Conservation (phyloP, 768 basidiomycete genomes). For the Lactarius deliciosus region DNA sequence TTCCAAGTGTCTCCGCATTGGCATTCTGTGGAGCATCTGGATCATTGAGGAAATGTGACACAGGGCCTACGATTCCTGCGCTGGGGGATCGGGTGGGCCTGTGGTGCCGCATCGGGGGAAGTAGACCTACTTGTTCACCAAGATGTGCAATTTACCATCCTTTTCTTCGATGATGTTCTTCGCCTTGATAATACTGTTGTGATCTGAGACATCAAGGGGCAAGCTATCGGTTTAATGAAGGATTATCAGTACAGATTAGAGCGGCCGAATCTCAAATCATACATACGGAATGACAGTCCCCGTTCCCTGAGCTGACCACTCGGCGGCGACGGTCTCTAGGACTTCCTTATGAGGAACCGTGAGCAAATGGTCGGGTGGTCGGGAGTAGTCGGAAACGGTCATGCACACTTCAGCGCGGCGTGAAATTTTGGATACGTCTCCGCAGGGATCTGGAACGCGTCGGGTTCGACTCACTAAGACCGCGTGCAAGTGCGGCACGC, state of each 20-base stretch:
- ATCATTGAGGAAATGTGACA: slow-evolving; percentile 56
- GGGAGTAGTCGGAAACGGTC: no score
- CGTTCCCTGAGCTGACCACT: slow-evolving; percentile 44
- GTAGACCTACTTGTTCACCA: slow-evolving; percentile 73
- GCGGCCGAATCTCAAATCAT: neutral
- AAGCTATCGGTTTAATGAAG: slow-evolving; percentile 41
- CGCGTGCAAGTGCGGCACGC: no score
- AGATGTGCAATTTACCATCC: slow-evolving; percentile 72
- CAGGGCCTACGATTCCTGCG: slow-evolving; percentile 73
- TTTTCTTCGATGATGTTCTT: slow-evolving; percentile 53
- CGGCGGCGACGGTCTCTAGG: slow-evolving; percentile 50
- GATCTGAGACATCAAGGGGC: slow-evolving; percentile 70
- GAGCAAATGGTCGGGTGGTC: no score
- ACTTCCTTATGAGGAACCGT: no score
- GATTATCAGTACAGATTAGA: slow-evolving; percentile 1
- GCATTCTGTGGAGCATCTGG: slow-evolving; percentile 57
- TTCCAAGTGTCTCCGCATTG: slow-evolving; percentile 63
- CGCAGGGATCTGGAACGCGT: no score
- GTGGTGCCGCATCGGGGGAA: neutral
- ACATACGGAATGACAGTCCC: slow-evolving; percentile 62
- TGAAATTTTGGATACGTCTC: no score
- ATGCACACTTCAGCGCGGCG: no score
- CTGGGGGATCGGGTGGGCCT: slow-evolving; percentile 39
- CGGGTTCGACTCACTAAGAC: no score
- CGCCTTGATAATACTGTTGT: slow-evolving; percentile 58